Percentiles rank a stretch among this genome's conserved stretches.
Evolutionary conservation across 257 asterid genomes (phyloP).

Genomic region (Agastache rugosa): DNA sequence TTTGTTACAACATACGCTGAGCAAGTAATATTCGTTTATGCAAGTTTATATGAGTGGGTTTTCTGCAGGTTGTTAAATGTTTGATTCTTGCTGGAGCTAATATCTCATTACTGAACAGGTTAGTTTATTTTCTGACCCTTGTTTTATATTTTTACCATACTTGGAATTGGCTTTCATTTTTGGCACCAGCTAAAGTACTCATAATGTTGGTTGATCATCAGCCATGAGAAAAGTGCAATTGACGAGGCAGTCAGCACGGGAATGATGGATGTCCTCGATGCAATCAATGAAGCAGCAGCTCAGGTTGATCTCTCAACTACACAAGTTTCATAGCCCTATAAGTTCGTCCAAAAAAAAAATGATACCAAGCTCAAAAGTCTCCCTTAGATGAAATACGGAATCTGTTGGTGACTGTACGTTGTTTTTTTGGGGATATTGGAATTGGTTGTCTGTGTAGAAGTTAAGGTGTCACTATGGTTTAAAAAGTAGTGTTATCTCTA

Average conservation of each 20-base stretch:
- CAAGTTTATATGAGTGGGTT: neutral
- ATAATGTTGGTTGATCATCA: slow-evolving; percentile 39
- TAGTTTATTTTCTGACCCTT: slow-evolving; percentile 2
- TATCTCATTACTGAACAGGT: slow-evolving; percentile 77
- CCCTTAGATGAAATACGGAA: neutral
- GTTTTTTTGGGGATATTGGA: neutral
- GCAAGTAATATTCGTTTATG: neutral
- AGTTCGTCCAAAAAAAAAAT: neutral
- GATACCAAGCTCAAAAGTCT: neutral
- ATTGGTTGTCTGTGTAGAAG: neutral
- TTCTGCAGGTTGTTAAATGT: slow-evolving; percentile 68
- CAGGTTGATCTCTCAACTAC: slow-evolving; percentile 69
- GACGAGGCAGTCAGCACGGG: slow-evolving; percentile 82
- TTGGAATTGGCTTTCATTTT: neutral
- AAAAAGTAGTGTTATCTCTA: neutral
- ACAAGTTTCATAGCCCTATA: slow-evolving; percentile 46
- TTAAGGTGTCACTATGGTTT: slow-evolving; percentile 1
- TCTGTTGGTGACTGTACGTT: neutral
- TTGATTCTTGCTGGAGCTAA: slow-evolving; percentile 85
- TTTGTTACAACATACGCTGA: neutral
- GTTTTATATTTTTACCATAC: neutral
- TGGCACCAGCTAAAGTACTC: slow-evolving; percentile 9
- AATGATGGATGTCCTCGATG: slow-evolving; percentile 73
- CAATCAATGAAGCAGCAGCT: slow-evolving; percentile 69
- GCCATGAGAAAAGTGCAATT: slow-evolving; percentile 89